Percentiles rank a stretch among this genome's conserved stretches.
These are phyloP conservation scores for Nicotiana rustica DNA, from an alignment of 305 asterid species.

Conservation along the genomic window DNA sequence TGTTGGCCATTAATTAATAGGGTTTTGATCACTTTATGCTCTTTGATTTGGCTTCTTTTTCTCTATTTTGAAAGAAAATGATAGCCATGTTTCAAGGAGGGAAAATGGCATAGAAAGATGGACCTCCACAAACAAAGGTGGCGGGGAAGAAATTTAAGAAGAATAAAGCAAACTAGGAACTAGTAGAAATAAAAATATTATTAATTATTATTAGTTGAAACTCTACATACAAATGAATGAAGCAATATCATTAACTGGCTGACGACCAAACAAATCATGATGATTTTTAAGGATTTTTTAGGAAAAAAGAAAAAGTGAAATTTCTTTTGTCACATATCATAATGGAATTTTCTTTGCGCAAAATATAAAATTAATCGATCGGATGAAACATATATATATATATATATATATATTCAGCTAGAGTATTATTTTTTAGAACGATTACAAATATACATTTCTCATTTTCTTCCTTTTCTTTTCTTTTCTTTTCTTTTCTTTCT, in stretches of 20 bases:
- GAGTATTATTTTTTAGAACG: too few species aligned
- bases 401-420: too few species aligned
- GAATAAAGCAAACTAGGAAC: neutral
- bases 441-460: too few species aligned
- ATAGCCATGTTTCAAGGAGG: neutral
- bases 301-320: too few species aligned
- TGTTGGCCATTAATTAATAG: neutral
- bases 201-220: neutral
- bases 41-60: neutral
- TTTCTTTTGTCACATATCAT: neutral
- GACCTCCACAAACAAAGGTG: slow-evolving; percentile 4
- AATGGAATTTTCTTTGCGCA: neutral
- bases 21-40: neutral
- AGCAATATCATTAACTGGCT: neutral
- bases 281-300: neutral
- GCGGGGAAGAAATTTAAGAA: neutral
- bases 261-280: neutral
- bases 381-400: too few species aligned
- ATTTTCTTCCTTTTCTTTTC: too few species aligned
- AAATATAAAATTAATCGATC: too few species aligned
- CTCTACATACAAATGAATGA: neutral
- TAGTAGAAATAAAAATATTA: neutral
- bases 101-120: neutral
- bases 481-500: neutral
- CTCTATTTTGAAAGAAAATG: neutral